Base-by-base conservation (phyloP, 768 basidiomycete genomes). In the Macrocybe gigantea region DNA sequence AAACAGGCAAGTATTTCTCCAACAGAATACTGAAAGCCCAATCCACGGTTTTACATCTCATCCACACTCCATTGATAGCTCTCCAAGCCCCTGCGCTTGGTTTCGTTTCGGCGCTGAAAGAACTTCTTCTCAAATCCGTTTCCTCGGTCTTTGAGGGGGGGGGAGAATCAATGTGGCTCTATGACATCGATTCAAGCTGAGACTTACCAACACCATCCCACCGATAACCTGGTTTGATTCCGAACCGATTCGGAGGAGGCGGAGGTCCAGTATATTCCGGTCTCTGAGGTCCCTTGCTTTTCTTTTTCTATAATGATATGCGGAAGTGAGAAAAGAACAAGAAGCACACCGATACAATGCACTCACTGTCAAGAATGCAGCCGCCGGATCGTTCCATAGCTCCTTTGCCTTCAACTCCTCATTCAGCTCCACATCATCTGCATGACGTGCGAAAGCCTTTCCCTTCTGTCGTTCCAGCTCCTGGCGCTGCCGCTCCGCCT, bases 301-400 rank as follows among this genome's bases (percentile, higher is more conserved):
- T 73, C 63, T 85, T 83, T 77, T 88, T 88, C 88, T 93, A 58
- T 47, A 53, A 11, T 22, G 31, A 44, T 48, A 36, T 33, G 42
- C 14, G 46, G 39, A 34, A 42, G 40, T 34, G 11, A 33, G 51
- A 36, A 46, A 6, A 37, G 35, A 34, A 33, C 45, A 11, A 6
- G 14, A 11, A 42, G 5, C 37, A 9, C 31, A 22, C 29, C 7
- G 51, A 9, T 13, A 41, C 41, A 13, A 37, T 34, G 34, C 31
- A 59, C 83, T 56, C 47, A 95, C 94, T 51, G 88, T 88, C 52
- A 98, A 64, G 72, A 98, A 99, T 14, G 83, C 85, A 6, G 93
- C 90, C 5, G 94, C 95, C n/a, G 96, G 96, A 65, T 98, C 96
- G 60, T 97, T 95, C 93, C 94, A 97, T 11, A 91, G 64, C 35